Percentiles rank a stretch among this genome's conserved stretches.
Evolutionary conservation across 306 rosid genomes (phyloP).

Genomic region (Carpinus fangiana): DNA sequence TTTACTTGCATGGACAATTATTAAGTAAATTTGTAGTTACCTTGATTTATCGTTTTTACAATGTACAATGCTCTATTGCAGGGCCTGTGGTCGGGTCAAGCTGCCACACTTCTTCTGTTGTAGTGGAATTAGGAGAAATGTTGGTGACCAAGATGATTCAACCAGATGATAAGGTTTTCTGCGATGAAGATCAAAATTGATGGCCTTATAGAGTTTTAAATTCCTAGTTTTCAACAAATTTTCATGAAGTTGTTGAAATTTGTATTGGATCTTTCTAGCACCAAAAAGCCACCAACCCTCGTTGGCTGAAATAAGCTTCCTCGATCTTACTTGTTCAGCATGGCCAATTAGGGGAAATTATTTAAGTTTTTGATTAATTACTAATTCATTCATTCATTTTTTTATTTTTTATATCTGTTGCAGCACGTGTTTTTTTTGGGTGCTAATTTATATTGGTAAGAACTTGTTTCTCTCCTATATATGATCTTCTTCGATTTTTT

Average conservation of each 20-base stretch:
- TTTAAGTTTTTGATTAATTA: too few species aligned
- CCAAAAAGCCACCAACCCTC: too few species aligned
- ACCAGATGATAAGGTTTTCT: conserved; percentile 28
- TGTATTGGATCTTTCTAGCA: background rate
- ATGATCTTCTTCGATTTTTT: too few species aligned
- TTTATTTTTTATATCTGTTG: too few species aligned
- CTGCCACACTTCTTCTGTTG: conserved; percentile 66
- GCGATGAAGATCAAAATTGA: background rate
- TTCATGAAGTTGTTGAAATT: background rate
- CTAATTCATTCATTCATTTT: too few species aligned
- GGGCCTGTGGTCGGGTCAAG: conserved; percentile 60
- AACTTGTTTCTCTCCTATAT: too few species aligned
- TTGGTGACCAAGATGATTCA: conserved; percentile 31
- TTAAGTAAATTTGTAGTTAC: background rate
- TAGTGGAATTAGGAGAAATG: conserved; percentile 43
- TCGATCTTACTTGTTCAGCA: too few species aligned
- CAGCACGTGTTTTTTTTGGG: too few species aligned
- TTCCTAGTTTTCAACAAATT: background rate
- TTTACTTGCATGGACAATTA: background rate
- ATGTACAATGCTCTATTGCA: conserved; percentile 18
- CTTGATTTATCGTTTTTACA: background rate
- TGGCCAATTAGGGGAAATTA: too few species aligned
- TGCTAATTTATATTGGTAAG: too few species aligned
- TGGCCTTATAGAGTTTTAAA: background rate
- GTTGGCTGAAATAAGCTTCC: too few species aligned